Percentiles rank a stretch among this genome's conserved stretches.
Conservation (phyloP, 805 yeast genomes). For the Scheffersomyces ergatensis region DNA sequence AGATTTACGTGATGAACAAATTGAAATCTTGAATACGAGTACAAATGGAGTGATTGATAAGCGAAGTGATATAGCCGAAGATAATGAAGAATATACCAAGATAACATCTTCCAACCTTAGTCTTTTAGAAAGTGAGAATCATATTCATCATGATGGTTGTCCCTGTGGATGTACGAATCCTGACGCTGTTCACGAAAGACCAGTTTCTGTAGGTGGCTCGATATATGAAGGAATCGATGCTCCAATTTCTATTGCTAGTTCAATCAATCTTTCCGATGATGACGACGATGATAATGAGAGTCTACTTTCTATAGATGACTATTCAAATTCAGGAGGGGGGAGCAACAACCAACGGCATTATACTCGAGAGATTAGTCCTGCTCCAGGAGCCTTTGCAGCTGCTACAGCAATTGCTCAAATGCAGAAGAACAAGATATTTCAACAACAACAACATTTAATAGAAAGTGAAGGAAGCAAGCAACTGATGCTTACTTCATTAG, state of each 20-base stretch:
- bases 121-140: slow-evolving; percentile 9
- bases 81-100: slow-evolving; percentile 2
- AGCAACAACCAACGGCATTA: slow-evolving; percentile 1
- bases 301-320: slow-evolving; percentile 27
- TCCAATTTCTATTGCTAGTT: slow-evolving; percentile 28
- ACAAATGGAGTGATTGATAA: not conserved
- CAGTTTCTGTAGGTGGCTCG: slow-evolving; percentile 66
- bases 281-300: slow-evolving; percentile 30
- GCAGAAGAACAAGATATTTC: slow-evolving; percentile 25
- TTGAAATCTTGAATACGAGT: slow-evolving; percentile 34
- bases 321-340: slow-evolving; percentile 2
- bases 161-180: slow-evolving; percentile 58
- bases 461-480: slow-evolving; percentile 32
- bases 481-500: slow-evolving; percentile 41
- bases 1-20: slow-evolving; percentile 62
- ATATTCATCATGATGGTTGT: slow-evolving; percentile 39
- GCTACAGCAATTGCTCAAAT: slow-evolving; percentile 60
- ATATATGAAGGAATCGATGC: slow-evolving; percentile 39
- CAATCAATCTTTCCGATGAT: slow-evolving; percentile 49
- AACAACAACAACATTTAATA: slow-evolving; percentile 16
- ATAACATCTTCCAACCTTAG: slow-evolving; percentile 12
- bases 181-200: slow-evolving; percentile 57
- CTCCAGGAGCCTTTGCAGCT: slow-evolving; percentile 72
- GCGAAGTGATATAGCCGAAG: not conserved
- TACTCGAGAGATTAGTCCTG: slow-evolving; percentile 55